These are phyloP conservation scores for Lentinula sp. DNA, from an alignment of 768 basidiomycete genomes.

Conservation along the genomic window DNA sequence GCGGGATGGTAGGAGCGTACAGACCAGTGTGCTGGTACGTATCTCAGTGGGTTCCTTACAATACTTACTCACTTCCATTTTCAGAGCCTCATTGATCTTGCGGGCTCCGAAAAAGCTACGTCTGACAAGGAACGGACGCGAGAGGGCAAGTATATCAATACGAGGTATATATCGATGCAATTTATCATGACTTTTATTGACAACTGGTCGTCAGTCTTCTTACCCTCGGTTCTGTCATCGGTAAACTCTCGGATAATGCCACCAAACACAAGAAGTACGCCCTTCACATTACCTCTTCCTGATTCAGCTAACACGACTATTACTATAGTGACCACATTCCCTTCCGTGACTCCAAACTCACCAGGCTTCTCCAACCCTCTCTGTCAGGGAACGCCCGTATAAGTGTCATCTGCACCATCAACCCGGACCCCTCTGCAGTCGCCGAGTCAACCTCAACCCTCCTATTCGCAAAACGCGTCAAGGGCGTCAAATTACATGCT, in stretches of 20 bases:
- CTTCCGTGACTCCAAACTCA: slow-evolving; percentile 93
- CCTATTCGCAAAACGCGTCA: slow-evolving; percentile 86
- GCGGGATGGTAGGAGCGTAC: slow-evolving; percentile 73
- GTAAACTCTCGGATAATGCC: slow-evolving; percentile 86
- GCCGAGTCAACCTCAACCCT: slow-evolving; percentile 86
- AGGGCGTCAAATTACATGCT: slow-evolving; percentile 83
- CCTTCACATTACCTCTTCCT: neutral
- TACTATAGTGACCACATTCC: slow-evolving; percentile 79
- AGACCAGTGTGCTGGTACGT: slow-evolving; percentile 67
- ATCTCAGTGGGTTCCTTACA: slow-evolving; percentile 1
- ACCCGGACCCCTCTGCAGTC: slow-evolving; percentile 74
- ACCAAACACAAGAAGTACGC: slow-evolving; percentile 64
- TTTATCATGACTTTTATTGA: neutral
- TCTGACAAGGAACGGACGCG: slow-evolving; percentile 93
- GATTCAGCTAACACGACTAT: neutral
- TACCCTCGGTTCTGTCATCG: slow-evolving; percentile 89
- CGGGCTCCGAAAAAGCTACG: slow-evolving; percentile 95
- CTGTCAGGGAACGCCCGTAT: slow-evolving; percentile 94
- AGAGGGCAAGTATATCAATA: slow-evolving; percentile 97
- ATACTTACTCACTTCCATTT: neutral
- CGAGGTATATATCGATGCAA: slow-evolving; percentile 41
- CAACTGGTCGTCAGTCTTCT: slow-evolving; percentile 51
- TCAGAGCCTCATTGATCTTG: slow-evolving; percentile 90
- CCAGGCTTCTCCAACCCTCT: slow-evolving; percentile 90
- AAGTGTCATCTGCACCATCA: slow-evolving; percentile 93